A percentile compares a stretch with the other conserved stretches of the same genome.
These are phyloP conservation scores for Paulownia fortunei DNA, from an alignment of 257 asterid genomes.

Conservation along the genomic window DNA sequence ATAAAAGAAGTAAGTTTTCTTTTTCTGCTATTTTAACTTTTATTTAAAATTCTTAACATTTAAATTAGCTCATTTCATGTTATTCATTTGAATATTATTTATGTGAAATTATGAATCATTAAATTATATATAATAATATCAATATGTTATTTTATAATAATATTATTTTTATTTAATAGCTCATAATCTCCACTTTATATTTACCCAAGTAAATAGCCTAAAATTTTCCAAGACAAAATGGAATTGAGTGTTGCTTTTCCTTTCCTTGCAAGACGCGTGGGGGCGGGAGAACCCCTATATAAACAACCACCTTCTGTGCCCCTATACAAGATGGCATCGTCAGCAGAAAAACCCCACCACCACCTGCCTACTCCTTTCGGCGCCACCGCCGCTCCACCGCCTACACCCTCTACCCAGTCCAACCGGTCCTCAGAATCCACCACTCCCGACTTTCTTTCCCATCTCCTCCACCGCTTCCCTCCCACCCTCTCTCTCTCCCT, in stretches of 20 bases:
- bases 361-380: conserved; percentile 42
- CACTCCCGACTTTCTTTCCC: conserved; percentile 50
- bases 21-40: too few species aligned
- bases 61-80: too few species aligned
- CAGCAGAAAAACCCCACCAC: conserved; percentile 50
- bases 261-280: background rate
- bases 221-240: too few species aligned
- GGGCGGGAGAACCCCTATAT: conserved; percentile 29
- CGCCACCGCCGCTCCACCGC: conserved; percentile 73
- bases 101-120: too few species aligned
- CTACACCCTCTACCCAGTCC: conserved; percentile 65
- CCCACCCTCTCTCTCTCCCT: conserved; percentile 59
- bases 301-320: conserved; percentile 8
- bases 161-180: too few species aligned
- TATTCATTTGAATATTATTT: too few species aligned
- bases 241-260: background rate
- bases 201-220: too few species aligned
- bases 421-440: conserved; percentile 36
- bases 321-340: conserved; percentile 53
- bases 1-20: too few species aligned
- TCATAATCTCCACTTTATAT: too few species aligned
- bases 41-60: too few species aligned
- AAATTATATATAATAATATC: too few species aligned
- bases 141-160: too few species aligned
- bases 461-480: conserved; percentile 71